Evolutionary conservation across 257 asterid species (phyloP).

Genomic region (Forsythia viridissima): DNA sequence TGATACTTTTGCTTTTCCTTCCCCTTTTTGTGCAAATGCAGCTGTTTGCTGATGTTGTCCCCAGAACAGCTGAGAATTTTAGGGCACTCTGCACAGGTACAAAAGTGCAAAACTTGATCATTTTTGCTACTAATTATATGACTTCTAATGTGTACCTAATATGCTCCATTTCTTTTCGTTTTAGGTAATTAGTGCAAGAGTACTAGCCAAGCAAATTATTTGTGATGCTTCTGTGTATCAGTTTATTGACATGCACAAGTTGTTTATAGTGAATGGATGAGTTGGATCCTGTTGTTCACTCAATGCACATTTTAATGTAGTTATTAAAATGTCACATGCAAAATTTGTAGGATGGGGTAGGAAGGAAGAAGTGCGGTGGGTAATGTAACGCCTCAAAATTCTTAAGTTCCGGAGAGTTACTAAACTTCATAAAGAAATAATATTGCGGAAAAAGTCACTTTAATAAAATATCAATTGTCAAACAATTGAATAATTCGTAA

Average conservation of each 20-base stretch:
- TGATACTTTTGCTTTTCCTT: background rate
- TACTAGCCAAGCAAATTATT: background rate
- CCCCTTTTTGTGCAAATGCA: constrained; percentile 38
- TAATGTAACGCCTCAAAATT: too few relatives aligned
- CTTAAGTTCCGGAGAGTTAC: too few relatives aligned
- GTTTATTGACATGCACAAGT: background rate
- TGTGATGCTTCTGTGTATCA: background rate
- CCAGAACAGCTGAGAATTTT: constrained; percentile 94
- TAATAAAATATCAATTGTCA: too few relatives aligned
- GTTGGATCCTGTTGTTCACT: background rate
- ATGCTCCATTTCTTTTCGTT: background rate
- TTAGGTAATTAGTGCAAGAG: constrained; percentile 7
- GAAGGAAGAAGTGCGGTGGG: background rate
- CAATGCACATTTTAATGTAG: background rate
- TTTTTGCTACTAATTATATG: constrained; percentile 1
- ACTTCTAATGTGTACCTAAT: background rate
- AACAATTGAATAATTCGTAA: too few relatives aligned
- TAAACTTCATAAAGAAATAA: too few relatives aligned
- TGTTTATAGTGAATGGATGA: constrained; percentile 4
- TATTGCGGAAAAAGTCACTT: too few relatives aligned
- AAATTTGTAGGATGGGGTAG: background rate
- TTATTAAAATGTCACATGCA: background rate
- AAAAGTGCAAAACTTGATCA: background rate
- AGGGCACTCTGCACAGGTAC: constrained; percentile 97
- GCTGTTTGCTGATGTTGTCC: constrained; percentile 93